These are phyloP conservation scores for Avena insularis DNA, from an alignment of 176 grass and related monocot genomes.

Conservation along the genomic window DNA sequence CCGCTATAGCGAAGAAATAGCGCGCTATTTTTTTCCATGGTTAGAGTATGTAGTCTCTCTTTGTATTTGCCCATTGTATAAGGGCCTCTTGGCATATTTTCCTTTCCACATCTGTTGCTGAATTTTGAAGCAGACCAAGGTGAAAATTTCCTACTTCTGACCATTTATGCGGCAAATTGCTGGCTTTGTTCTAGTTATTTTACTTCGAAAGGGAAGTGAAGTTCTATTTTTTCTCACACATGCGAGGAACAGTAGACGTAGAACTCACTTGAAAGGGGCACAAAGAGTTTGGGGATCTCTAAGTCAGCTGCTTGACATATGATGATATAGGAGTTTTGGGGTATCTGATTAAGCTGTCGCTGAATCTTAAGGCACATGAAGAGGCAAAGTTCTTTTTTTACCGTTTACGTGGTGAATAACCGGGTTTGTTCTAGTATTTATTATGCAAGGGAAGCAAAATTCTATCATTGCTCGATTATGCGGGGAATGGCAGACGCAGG, in stretches of 20 bases:
- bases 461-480: constrained; percentile 40
- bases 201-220: constrained; percentile 27
- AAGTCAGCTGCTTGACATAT: constrained; percentile 20
- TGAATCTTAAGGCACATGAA: too few relatives aligned
- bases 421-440: not conserved
- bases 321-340: not conserved
- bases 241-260: constrained; percentile 38
- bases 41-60: too few relatives aligned
- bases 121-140: constrained; percentile 29
- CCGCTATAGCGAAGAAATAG: too few relatives aligned
- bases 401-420: too few relatives aligned
- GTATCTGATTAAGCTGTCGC: constrained; percentile 21
- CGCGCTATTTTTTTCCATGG: too few relatives aligned
- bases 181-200: not conserved
- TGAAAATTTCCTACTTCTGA: constrained; percentile 36
- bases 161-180: constrained; percentile 31
- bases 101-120: not conserved
- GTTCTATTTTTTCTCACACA: constrained; percentile 41
- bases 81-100: too few relatives aligned
- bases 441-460: constrained; percentile 35
- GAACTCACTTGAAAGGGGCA: constrained; percentile 30
- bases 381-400: too few relatives aligned
- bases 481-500: constrained; percentile 37
- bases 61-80: too few relatives aligned
- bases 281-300: not conserved